These are phyloP conservation scores for Elongisporangium prolatum DNA, from an alignment of 352 stramenopile genomes.

Conservation along the genomic window DNA sequence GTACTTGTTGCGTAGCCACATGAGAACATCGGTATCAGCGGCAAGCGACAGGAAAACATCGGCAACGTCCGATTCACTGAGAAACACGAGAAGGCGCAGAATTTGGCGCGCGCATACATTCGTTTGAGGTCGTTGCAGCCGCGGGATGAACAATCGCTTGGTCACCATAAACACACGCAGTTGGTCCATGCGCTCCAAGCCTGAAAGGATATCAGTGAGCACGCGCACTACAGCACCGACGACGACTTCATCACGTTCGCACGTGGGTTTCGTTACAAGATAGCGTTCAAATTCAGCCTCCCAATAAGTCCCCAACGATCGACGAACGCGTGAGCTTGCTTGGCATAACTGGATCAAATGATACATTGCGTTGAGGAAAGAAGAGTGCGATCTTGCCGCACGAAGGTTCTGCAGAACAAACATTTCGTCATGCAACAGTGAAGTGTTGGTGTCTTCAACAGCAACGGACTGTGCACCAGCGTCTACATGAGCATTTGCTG, in stretches of 20 bases:
- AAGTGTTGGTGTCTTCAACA: background rate
- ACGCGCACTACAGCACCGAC: slow-evolving; percentile 33
- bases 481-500: background rate
- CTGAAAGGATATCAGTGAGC: slow-evolving; percentile 27
- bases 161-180: slow-evolving; percentile 42
- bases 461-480: background rate
- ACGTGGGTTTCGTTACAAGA: slow-evolving; percentile 29
- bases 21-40: slow-evolving; percentile 47
- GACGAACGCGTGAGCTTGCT: slow-evolving; percentile 15
- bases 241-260: slow-evolving; percentile 52
- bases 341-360: slow-evolving; percentile 35
- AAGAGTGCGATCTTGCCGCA: slow-evolving; percentile 43
- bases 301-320: slow-evolving; percentile 28
- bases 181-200: slow-evolving; percentile 31
- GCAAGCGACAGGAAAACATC: slow-evolving; percentile 60
- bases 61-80: slow-evolving; percentile 33
- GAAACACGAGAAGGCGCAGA: slow-evolving; percentile 37
- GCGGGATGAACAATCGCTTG: slow-evolving; percentile 46
- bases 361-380: slow-evolving; percentile 64
- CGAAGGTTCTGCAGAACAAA: slow-evolving; percentile 25
- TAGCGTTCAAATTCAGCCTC: slow-evolving; percentile 43
- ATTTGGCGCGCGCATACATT: slow-evolving; percentile 29
- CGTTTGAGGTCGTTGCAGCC: slow-evolving; percentile 30
- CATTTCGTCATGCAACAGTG: slow-evolving; percentile 14
- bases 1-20: slow-evolving; percentile 45